phyloP scores from a whole-genome alignment of 2,329 filamentous ascomycete genomes.

The Colletotrichum zoysiae region DNA sequence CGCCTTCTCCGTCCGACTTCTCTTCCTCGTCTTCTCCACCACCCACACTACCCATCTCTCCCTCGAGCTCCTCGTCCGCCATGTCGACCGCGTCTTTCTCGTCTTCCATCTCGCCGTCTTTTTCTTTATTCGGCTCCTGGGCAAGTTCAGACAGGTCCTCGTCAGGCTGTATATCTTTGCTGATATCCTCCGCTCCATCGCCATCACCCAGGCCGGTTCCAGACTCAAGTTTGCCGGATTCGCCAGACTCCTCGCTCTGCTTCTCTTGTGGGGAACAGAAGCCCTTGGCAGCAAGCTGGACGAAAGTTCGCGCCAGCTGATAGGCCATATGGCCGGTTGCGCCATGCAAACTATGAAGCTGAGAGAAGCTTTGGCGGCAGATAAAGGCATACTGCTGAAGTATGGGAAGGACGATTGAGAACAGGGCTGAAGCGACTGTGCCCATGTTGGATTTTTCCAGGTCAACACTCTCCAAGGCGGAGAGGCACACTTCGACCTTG shows the following conservation, averaged over 20 bases:
- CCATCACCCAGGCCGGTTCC: constrained; percentile 96
- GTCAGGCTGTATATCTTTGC: constrained; percentile 93
- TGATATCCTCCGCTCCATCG: constrained; percentile 96
- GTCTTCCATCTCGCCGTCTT: constrained; percentile 77
- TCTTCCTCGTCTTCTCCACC: constrained; percentile 72
- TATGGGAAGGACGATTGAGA: constrained; percentile 76
- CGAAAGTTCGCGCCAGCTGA: constrained; percentile 81
- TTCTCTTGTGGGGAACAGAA: constrained; percentile 93
- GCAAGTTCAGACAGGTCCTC: constrained; percentile 94
- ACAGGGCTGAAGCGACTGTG: constrained; percentile 65
- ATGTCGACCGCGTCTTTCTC: constrained; percentile 91
- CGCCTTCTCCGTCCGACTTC: constrained; percentile 71
- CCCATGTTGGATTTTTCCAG: constrained; percentile 57
- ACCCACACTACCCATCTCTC: constrained; percentile 78
- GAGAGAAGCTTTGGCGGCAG: constrained; percentile 68
- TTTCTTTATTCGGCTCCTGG: constrained; percentile 80
- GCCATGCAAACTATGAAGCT: constrained; percentile 74
- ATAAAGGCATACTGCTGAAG: constrained; percentile 78
- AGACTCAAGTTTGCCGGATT: constrained; percentile 84
- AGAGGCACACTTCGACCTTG: constrained; percentile 35
- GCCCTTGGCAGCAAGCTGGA: constrained; percentile 83
- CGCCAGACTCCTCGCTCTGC: constrained; percentile 75
- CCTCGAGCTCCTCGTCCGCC: constrained; percentile 92
- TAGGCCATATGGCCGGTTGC: constrained; percentile 81
- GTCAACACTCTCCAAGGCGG: constrained; percentile 51